Percentiles rank a stretch among this genome's conserved stretches.
Evolutionary conservation across 139 green algal species (phyloP).

Genomic region (Mychonastes homosphaera): DNA sequence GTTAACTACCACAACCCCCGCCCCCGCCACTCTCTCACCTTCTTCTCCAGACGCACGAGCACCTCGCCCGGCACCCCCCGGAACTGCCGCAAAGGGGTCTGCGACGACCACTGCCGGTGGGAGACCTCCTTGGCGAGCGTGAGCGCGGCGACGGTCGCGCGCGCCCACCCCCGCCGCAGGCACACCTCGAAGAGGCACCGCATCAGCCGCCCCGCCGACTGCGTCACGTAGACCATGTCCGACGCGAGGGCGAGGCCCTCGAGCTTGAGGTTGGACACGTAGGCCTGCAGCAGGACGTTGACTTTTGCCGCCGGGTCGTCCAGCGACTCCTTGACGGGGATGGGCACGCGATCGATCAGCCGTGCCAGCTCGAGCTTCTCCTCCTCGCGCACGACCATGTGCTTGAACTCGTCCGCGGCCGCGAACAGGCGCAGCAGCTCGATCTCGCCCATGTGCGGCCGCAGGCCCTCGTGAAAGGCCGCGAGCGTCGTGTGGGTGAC

Average conservation of each 20-base stretch:
- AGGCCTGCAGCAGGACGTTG: constrained; percentile 93
- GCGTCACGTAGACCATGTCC: constrained; percentile 98
- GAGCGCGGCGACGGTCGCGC: constrained; percentile 75
- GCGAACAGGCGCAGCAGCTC: constrained; percentile 93
- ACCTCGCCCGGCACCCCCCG: constrained; percentile 54
- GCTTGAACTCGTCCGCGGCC: constrained; percentile 83
- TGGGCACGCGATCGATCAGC: constrained; percentile 94
- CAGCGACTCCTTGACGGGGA: constrained; percentile 94
- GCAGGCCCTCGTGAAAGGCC: constrained; percentile 94
- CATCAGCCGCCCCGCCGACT: constrained; percentile 83
- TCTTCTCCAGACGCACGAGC: constrained; percentile 18
- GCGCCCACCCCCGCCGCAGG: constrained; percentile 83
- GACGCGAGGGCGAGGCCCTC: constrained; percentile 82
- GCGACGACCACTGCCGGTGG: constrained; percentile 81
- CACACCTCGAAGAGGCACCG: constrained; percentile 95
- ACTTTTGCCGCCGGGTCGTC: constrained; percentile 96
- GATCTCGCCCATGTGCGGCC: constrained; percentile 95
- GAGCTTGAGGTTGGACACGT: constrained; percentile 89
- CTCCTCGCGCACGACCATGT: constrained; percentile 87
- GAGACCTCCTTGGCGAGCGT: constrained; percentile 89
- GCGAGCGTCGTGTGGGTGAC: constrained; percentile 85
- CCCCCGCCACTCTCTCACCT: too few species aligned
- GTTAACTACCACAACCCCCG: too few species aligned
- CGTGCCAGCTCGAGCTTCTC: constrained; percentile 98
- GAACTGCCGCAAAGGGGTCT: constrained; percentile 87